Evolutionary conservation across 805 yeast genomes (phyloP), one percentile per base, ranked within the genome.

Genomic region (Scheffersomyces spartinae): DNA sequence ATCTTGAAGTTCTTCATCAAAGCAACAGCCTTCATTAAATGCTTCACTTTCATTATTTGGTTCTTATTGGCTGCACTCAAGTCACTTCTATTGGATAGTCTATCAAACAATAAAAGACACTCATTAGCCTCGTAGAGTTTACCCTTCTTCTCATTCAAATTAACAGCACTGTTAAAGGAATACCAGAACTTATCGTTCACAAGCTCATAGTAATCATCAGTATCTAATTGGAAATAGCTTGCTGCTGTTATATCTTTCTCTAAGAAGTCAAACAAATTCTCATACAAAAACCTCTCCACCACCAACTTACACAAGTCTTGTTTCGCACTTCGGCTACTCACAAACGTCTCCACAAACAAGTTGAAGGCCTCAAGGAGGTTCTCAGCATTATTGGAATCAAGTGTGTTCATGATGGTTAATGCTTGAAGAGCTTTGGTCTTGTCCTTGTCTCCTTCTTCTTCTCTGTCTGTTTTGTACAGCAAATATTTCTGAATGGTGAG

Each of bases 1-100:
- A 60, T 37, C 26, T 39, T 52, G 36, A 58, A 60, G 30, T 54
- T 55, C 29, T 56, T 56, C 28, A 59, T 35, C 17, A 43, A 43
- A 11, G 39, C 31, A 10, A 60, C 37, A 0, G 58, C 64, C 26
- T 57, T 54, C 20, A 60, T 32, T 18, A 60, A 37, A 28, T 57
- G 64, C 31, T 51, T 52, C 13, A 52, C 37, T 16, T 31, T 35
- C 5, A 42, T 31, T 4, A 46, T 31, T 14, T 32, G 20, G 9
- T 28, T 23, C 11, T 34, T 30, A 5, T 29, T 21, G 15, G 21
- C 20, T 3, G 23, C 24, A 6, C 13, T 9, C 5, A 27, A 13
- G 6, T 18, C 13, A 7, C 21, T 21, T 10, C 17, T 25, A 7
- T 23, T 9, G 3, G 32, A 17, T 9, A n/a, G 11, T 5, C 27